A percentile compares a stretch with the other conserved stretches of the same genome.
phyloP scores from a whole-genome alignment of 345 rosid species.

The Xanthoceras sorbifolium region DNA sequence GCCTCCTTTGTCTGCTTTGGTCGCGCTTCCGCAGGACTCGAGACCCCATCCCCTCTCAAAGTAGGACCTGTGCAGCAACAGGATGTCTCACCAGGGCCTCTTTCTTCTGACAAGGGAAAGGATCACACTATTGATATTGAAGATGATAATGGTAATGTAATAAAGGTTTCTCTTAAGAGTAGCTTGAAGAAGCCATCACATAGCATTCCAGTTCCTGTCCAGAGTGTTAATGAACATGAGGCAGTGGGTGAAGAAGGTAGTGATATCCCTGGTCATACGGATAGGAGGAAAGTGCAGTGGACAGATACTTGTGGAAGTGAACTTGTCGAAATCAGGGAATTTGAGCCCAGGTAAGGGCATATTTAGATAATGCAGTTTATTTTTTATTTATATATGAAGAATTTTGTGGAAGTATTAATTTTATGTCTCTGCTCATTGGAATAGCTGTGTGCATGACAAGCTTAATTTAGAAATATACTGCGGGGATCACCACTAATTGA shows the following conservation, averaged over 20 bases:
- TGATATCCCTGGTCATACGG: constrained; percentile 44
- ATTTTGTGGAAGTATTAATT: background rate
- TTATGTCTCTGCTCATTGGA: background rate
- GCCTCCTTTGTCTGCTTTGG: constrained; percentile 87
- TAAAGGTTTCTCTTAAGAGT: constrained; percentile 61
- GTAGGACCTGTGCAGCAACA: constrained; percentile 72
- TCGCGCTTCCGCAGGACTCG: constrained; percentile 81
- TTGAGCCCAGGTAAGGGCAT: constrained; percentile 83
- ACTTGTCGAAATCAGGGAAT: constrained; percentile 86
- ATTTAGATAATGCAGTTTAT: background rate
- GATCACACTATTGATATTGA: constrained; percentile 41
- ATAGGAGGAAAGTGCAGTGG: constrained; percentile 90
- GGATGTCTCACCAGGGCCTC: constrained; percentile 53
- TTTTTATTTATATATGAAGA: background rate
- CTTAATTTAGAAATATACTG: background rate
- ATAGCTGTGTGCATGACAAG: background rate
- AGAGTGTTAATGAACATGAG: constrained; percentile 40
- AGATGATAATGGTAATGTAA: constrained; percentile 43
- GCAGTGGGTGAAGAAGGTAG: constrained; percentile 44
- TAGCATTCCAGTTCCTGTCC: constrained; percentile 40
- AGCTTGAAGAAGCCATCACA: constrained; percentile 70
- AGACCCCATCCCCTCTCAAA: constrained; percentile 71
- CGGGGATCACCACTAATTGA: too few species aligned
- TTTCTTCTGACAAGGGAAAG: constrained; percentile 45
- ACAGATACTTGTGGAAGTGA: constrained; percentile 88